phyloP scores from a whole-genome alignment of 1,284 basidiomycete genomes.

The Pulchroboletus neoregius region DNA sequence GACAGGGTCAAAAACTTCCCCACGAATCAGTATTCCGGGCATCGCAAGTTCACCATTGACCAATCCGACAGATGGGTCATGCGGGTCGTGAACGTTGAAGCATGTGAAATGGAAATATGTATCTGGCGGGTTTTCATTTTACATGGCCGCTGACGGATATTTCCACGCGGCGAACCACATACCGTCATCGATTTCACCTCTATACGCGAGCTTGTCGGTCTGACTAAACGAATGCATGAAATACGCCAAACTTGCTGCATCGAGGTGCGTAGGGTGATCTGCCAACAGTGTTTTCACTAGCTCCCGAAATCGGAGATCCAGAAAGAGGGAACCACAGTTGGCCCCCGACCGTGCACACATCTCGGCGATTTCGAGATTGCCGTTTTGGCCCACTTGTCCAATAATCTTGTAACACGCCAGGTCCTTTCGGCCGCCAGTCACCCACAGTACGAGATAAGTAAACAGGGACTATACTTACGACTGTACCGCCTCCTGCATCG shows the following conservation, averaged over 20 bases:
- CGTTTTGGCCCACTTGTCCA: conserved; percentile 66
- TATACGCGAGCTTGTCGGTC: conserved; percentile 76
- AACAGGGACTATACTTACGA: conserved; percentile 39
- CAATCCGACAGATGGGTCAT: conserved; percentile 69
- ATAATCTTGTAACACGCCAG: conserved; percentile 77
- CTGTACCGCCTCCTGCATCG: conserved; percentile 80
- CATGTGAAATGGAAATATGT: conserved; percentile 80
- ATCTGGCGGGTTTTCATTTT: conserved; percentile 40
- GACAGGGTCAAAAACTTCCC: conserved; percentile 78
- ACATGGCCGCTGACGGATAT: conserved; percentile 11
- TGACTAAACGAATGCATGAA: conserved; percentile 85
- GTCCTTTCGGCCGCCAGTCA: conserved; percentile 39
- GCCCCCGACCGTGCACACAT: conserved; percentile 78
- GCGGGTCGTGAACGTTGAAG: conserved; percentile 72
- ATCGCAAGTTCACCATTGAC: conserved; percentile 77
- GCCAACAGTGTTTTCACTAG: conserved; percentile 65
- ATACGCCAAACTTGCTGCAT: conserved; percentile 70
- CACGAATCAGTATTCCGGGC: conserved; percentile 68
- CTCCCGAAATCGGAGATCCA: conserved; percentile 77
- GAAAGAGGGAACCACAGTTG: conserved; percentile 78
- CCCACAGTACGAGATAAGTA: conserved; percentile 1
- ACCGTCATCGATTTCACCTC: conserved; percentile 71
- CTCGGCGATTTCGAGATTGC: conserved; percentile 78
- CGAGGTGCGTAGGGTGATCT: conserved; percentile 76
- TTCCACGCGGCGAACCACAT: conserved; percentile 20